Base-by-base conservation (phyloP, 306 rosid genomes). In the Cucurbita moschata region DNA sequence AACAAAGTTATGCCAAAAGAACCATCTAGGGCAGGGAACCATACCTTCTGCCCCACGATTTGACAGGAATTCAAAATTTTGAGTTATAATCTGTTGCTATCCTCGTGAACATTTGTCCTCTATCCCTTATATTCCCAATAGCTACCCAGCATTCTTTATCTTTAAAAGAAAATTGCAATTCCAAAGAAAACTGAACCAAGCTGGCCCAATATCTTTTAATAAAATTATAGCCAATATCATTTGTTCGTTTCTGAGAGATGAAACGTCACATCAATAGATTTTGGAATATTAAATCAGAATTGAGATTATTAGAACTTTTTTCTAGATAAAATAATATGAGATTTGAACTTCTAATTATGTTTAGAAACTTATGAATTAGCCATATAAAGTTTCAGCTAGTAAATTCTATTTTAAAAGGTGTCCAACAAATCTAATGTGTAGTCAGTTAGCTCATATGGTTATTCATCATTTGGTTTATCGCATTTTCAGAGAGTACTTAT, bases 31-130 rank as follows among this genome's bases (percentile, higher is more conserved):
- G 59, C 18, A 23, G 73, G 74, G 59, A 30, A 69, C 58, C 59
- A 49, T 44, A 8, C 59, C 30, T 50, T 70, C 59, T 70, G 60
- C 47, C 74, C 59, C 74, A 49, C 30, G 57, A 70, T 30, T 70
- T 70, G 74, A 49, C 74, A 70, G 74, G 30, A 70, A 50, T 70
- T 49, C 74, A 70, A 50, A 15, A 30, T 50, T 49, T 69, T 50
- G 50, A 8, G 43, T 8, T 15, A 30, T 23, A 43, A 66, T 42
- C 19, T 16, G 51, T 40, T 40, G 50, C 37, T 30, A 64, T 64
- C 26, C 71, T 64, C 30, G 8, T 39, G 70, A 40, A n/a, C 16
- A n/a, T 63, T 40, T 63, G 30, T n/a, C 7, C 69, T 7, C 14
- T 13, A 10, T 35, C 66, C 18, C 35, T 38, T 13, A 10, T 37